Evolutionary conservation across 176 grass and related monocot species (phyloP), one percentile per base, ranked within the genome.

Genomic region (Zoysia pacifica): DNA sequence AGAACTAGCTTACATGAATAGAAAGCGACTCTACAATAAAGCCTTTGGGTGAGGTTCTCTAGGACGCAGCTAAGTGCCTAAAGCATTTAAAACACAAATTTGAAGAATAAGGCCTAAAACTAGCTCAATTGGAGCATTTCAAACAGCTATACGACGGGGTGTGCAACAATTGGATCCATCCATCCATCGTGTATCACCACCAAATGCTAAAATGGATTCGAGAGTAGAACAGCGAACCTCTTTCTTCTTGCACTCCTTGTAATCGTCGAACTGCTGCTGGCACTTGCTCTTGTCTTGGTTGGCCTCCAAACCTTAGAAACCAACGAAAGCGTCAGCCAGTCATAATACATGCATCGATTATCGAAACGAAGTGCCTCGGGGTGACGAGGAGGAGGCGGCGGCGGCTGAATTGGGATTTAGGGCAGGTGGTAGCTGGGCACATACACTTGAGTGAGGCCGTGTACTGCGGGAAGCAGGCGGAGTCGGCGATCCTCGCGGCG

Each of bases 191-290:
- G 19, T 36, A 83, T 47, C 11, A 19, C 20, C 44, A 45, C 40
- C 6, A 74, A 28, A 43, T 2, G 46, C 9, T 48, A 20, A 5
- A 79, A 12, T 47, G 11, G 15, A 58, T 15, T n/a, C 5, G 15
- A 44, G 28, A 19, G 5, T 19, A 80, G 20, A 52, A 79, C 49
- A 10, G 4, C 13, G 46, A 75, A 93, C 94, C 91, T 97, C 94
- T 82, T 84, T 97, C 86, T 93, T 97, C 66, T 97, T 97, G 77
- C 94, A 97, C 76, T 97, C 91, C 72, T 97, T 97, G 40, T 97
- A 97, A 59, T 93, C 79, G 68, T 97, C 91, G 40, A 97, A 97
- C 69, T 93, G 85, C 77, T 93, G 84, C 65, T 91, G 94, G 74
- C 94, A 97, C 81, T 91, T 90, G 84, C 89, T 93, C 94, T 93